Base-by-base conservation (phyloP, 176 grass and related monocot species). In the Avena atlantica region DNA sequence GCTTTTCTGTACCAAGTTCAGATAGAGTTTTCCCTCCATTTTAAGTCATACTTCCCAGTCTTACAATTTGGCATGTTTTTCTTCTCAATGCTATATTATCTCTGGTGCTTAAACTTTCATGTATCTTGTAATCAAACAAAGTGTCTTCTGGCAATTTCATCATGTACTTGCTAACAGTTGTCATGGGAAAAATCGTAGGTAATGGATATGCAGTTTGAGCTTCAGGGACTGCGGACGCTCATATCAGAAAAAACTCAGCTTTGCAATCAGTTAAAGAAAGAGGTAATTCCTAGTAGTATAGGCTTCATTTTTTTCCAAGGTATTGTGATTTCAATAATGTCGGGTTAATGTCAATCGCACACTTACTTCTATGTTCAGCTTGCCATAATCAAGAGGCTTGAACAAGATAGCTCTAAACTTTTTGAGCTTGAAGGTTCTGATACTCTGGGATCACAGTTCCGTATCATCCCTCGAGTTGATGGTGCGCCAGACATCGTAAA, bases 131-230 rank as follows among this genome's bases (percentile, higher is more conserved):
- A 86, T 19, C 19, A 49, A 75, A 70, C 1, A 16, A 10, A 84
- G 23, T 16, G 37, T 58, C 12, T 15, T 76, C 13, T 37, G 37
- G 8, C 45, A 45, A 67, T 44, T n/a, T 4, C 49, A 25, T 76
- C 24, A 4, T 81, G 50, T 49, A n/a, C 31, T 17, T 59, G 69
- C 74, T 81, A 55, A 63, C 48, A 76, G 17, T 77, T 11, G 14
- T 12, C 20, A 64, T 36, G 61, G 10, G 73, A 71, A 62, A 50
- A 51, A 77, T 82, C 4, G 8, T 86, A 98, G 96, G 91, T 95
- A 20, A 94, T 92, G 93, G 96, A 98, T 79, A 98, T 98, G 96
- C 91, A 98, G 64, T 93, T 89, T 88, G 96, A 98, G 67, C 93
- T 98, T 86, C 90, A 90, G 79, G 92, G 90, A 45, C 58, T 98